A percentile compares a stretch with the other conserved stretches of the same genome.
phyloP scores from a whole-genome alignment of 78 protist species.

The Ministeria vibrans region DNA sequence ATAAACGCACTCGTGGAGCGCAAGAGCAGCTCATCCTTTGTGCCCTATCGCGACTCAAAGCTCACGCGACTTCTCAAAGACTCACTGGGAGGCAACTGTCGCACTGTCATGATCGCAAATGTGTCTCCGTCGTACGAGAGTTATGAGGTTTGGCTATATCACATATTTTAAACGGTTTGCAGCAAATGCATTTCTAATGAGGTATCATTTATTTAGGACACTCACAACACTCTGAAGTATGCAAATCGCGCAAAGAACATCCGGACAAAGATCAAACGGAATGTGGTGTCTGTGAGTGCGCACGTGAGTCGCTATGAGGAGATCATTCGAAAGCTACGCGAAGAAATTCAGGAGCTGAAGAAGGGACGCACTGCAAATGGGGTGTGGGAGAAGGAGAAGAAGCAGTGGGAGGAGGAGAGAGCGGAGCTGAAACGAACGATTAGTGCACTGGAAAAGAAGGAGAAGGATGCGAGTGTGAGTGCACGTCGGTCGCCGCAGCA shows the following conservation, averaged over 20 bases:
- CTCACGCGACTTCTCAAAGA: slow-evolving; percentile 94
- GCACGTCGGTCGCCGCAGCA: no score
- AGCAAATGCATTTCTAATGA: no score
- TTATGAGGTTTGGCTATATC: no score
- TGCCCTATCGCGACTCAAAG: slow-evolving; percentile 95
- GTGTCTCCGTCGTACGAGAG: slow-evolving; percentile 21
- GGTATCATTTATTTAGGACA: slow-evolving; percentile 87
- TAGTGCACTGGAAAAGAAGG: background rate
- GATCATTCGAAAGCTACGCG: slow-evolving; percentile 40
- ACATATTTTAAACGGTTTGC: no score
- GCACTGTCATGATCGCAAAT: slow-evolving; percentile 90
- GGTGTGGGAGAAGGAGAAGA: background rate
- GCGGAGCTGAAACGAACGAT: background rate
- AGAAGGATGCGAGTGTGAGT: background rate
- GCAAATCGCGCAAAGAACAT: slow-evolving; percentile 70
- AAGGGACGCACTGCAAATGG: background rate
- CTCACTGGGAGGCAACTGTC: slow-evolving; percentile 91
- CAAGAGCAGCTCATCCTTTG: slow-evolving; percentile 18
- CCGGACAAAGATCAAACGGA: slow-evolving; percentile 16
- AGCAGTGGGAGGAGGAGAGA: background rate
- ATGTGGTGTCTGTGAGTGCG: slow-evolving; percentile 27
- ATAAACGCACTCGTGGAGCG: slow-evolving; percentile 56
- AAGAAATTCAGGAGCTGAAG: slow-evolving; percentile 39
- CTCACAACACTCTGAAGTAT: slow-evolving; percentile 85
- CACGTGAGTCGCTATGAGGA: slow-evolving; percentile 36